phyloP scores from a whole-genome alignment of 805 yeast genomes.

The Wickerhamomyces hampshirensis region DNA sequence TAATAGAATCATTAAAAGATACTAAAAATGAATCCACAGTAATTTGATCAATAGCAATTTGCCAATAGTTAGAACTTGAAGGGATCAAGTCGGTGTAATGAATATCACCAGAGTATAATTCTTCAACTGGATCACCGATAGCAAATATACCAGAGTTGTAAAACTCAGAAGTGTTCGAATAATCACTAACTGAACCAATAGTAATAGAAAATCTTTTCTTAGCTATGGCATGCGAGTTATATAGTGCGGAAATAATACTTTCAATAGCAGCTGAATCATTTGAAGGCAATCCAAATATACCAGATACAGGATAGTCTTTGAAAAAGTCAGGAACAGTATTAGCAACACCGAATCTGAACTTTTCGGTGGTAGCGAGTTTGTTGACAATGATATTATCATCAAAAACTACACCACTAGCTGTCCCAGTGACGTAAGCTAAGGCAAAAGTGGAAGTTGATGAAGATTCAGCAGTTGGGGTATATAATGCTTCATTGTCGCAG shows the following conservation, averaged over 20 bases:
- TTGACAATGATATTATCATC: conserved; percentile 30
- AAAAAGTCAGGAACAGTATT: conserved; percentile 48
- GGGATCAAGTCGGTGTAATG: conserved; percentile 34
- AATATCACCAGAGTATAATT: conserved; percentile 37
- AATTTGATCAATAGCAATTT: conserved; percentile 36
- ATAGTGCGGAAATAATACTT: conserved; percentile 38
- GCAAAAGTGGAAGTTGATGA: conserved; percentile 33
- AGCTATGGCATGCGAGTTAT: conserved; percentile 30
- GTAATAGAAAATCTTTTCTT: conserved; percentile 39
- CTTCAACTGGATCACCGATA: conserved; percentile 35
- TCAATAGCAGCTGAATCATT: conserved; percentile 30
- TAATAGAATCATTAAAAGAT: conserved; percentile 26
- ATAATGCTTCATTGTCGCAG: conserved; percentile 33
- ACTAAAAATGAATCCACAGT: conserved; percentile 31
- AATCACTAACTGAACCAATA: conserved; percentile 30
- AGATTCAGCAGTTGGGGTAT: conserved; percentile 21
- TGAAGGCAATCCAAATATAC: conserved; percentile 57
- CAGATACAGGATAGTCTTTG: conserved; percentile 47
- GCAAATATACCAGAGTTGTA: conserved; percentile 36
- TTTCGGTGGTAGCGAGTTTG: conserved; percentile 28
- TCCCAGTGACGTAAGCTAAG: conserved; percentile 49
- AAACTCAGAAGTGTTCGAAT: conserved; percentile 17
- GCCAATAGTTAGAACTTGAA: conserved; percentile 44
- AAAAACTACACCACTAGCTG: conserved; percentile 45
- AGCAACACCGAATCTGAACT: conserved; percentile 52